Base-by-base conservation (phyloP, 2,329 filamentous ascomycete genomes). In the Ophiocordyceps robertsii region DNA sequence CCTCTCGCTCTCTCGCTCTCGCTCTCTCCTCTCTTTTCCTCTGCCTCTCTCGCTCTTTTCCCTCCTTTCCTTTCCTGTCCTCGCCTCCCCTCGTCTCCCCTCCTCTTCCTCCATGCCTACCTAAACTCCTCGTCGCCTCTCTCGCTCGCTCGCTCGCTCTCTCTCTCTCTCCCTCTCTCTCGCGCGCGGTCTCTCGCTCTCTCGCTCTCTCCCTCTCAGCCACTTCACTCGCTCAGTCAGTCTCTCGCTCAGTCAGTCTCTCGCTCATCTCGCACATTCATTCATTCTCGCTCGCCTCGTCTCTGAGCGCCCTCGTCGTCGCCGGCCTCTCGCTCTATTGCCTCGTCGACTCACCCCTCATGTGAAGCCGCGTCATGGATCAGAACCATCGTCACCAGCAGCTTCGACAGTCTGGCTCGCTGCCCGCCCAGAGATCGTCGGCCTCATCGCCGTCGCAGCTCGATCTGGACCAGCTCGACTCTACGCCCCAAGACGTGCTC, bases 401-500 rank as follows among this genome's bases (percentile, higher is more conserved):
- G 38, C 53, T 49, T 43, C 54, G 55, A 33, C 55, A 51, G n/a
- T 50, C 49, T 37, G 49, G 49, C 2, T 49, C 51, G 9, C 46
- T 52, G 40, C 47, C 48, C 9, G 48, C 48, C 40, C 51, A 52
- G 38, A 30, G 43, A 30, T 44, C 38, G 27, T 38, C 45, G 27
- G 44, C 47, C n/a, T 41, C 48, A 6, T 46, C 49, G 33, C 41
- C 43, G 37, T 35, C 48, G 8, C 48, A 51, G 39, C 51, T 14
- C n/a, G 24, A 36, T 11, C 37, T 29, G n/a, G 37, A 53, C 36
- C 55, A 57, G 42, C 52, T 54, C 44, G 60, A 62, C 35, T 52
- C 62, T 35, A 62, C 59, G 19, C 58, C 65, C 14, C 63, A 66
- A 46, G 61, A 68, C 55, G 61, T 68, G 42, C 58, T 68, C 43